Evolutionary conservation across 2,329 filamentous ascomycete species (phyloP), one percentile per base, ranked within the genome.

Genomic region (Colletotrichum filicis): DNA sequence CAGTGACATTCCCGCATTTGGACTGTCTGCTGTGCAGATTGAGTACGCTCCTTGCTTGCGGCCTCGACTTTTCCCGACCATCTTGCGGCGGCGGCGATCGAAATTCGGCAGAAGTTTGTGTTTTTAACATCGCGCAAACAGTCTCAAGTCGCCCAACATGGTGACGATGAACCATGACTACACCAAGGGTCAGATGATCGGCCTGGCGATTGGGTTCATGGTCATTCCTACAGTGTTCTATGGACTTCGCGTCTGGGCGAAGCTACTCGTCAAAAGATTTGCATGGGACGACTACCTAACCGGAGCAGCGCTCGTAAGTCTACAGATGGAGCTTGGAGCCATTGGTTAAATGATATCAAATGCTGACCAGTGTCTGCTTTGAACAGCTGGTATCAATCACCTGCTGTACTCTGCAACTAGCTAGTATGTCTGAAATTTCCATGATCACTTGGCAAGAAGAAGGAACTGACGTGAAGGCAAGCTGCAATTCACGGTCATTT

Each of bases 181-280:
- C 53, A 64, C 73, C 66, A 74, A 73, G 35, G 59, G 61, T 52
- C 73, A 74, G 35, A 73, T 73, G 66, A 65, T 74, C 35, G 66
- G 60, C 22, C 66, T 74, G n/a, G 73, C 73, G 11, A 35, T 74
- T 24, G 66, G 57, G 1, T 74, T 74, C 46, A 74, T 70, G 70
- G 57, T 73, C 26, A 65, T 73, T 49, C 66, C 73, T 7, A 69
- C 57, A 9, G 35, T 65, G 3, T 74, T 74, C 8, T 74, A 73
- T 11, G 58, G 37, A 1, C 35, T 74, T 19, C 70, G 73, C 9
- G 53, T 74, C 4, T 74, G 73, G 73, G 73, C 73, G 37, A 73
- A 72, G 66, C 24, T 74, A 14, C 59, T 74, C 5, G 71, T 73
- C 70, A 66, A 73, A 19, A 66, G 73, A 2, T 64, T 74, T 24